Conservation (phyloP, 768 basidiomycete genomes). For the Trametes maxima region DNA sequence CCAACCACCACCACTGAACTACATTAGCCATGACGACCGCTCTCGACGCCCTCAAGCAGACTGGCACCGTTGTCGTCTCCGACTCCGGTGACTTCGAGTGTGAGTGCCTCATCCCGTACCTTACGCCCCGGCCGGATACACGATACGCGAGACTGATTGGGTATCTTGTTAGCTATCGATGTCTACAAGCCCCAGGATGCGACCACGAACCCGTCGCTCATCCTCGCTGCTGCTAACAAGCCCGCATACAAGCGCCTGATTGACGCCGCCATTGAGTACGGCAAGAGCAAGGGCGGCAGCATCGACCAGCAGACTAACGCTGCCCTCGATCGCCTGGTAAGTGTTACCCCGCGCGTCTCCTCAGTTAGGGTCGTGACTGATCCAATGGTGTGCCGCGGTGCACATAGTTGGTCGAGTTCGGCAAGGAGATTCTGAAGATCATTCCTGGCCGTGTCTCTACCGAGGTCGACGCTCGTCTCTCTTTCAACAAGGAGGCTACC, state of each 20-base stretch:
- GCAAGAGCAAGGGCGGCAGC: slow-evolving; percentile 79
- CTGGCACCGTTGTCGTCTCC: slow-evolving; percentile 94
- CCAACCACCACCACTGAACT: slow-evolving; percentile 15
- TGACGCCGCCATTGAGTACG: slow-evolving; percentile 71
- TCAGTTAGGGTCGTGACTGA: not conserved
- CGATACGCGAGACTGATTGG: slow-evolving; percentile 14
- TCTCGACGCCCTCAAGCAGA: slow-evolving; percentile 83
- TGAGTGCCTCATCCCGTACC: slow-evolving; percentile 30
- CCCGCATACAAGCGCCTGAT: slow-evolving; percentile 82
- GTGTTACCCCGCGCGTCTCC: slow-evolving; percentile 33
- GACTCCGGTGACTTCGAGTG: slow-evolving; percentile 98
- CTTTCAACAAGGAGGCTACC: slow-evolving; percentile 92
- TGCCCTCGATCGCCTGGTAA: slow-evolving; percentile 87
- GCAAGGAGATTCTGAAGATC: slow-evolving; percentile 91
- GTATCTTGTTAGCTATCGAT: slow-evolving; percentile 71
- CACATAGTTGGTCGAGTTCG: slow-evolving; percentile 91
- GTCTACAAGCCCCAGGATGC: slow-evolving; percentile 98
- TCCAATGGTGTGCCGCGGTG: not conserved
- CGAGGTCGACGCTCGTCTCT: slow-evolving; percentile 97
- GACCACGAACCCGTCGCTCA: slow-evolving; percentile 96
- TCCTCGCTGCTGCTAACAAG: slow-evolving; percentile 92
- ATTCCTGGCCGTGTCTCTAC: slow-evolving; percentile 99
- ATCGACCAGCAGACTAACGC: slow-evolving; percentile 73
- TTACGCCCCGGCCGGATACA: slow-evolving; percentile 14
- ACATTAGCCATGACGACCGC: slow-evolving; percentile 65